phyloP scores from a whole-genome alignment of 2,329 filamentous ascomycete species.

The Colletotrichum sp. region DNA sequence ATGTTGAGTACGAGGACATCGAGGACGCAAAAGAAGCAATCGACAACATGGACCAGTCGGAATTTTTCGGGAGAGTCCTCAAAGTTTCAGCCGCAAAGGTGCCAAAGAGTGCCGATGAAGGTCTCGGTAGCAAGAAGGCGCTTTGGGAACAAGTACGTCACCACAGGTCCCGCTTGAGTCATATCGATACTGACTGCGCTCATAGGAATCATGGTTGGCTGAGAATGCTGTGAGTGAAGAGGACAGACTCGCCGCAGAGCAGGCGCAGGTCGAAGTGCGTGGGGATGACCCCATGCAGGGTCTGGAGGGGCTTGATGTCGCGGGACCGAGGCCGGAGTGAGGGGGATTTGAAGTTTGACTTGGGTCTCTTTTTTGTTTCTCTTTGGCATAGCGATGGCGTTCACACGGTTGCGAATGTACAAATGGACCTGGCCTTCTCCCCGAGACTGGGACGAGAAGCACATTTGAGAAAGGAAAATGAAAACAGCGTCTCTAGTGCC shows the following conservation, averaged over 20 bases:
- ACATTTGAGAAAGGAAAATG: slow-evolving; percentile 14
- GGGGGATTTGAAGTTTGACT: slow-evolving; percentile 21
- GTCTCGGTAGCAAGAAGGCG: slow-evolving; percentile 89
- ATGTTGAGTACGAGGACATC: slow-evolving; percentile 89
- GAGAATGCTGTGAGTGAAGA: slow-evolving; percentile 87
- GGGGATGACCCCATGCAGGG: slow-evolving; percentile 93
- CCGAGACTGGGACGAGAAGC: neutral
- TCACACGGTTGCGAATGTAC: slow-evolving; percentile 25
- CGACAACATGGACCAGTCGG: slow-evolving; percentile 98
- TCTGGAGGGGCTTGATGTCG: slow-evolving; percentile 89
- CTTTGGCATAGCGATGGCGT: slow-evolving; percentile 52
- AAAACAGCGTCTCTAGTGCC: slow-evolving; percentile 17
- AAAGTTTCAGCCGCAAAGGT: slow-evolving; percentile 92
- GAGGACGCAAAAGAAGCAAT: slow-evolving; percentile 93
- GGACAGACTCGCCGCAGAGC: slow-evolving; percentile 66
- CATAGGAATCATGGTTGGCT: slow-evolving; percentile 89
- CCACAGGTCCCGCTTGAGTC: neutral
- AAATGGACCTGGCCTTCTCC: slow-evolving; percentile 1
- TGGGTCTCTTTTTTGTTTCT: slow-evolving; percentile 21
- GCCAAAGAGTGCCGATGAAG: slow-evolving; percentile 86
- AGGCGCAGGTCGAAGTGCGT: slow-evolving; percentile 54
- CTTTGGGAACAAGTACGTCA: slow-evolving; percentile 91
- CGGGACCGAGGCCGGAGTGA: slow-evolving; percentile 83
- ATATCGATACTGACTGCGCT: neutral
- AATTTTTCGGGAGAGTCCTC: slow-evolving; percentile 90